phyloP scores from a whole-genome alignment of 768 basidiomycete genomes.

The Sutorius australiensis region DNA sequence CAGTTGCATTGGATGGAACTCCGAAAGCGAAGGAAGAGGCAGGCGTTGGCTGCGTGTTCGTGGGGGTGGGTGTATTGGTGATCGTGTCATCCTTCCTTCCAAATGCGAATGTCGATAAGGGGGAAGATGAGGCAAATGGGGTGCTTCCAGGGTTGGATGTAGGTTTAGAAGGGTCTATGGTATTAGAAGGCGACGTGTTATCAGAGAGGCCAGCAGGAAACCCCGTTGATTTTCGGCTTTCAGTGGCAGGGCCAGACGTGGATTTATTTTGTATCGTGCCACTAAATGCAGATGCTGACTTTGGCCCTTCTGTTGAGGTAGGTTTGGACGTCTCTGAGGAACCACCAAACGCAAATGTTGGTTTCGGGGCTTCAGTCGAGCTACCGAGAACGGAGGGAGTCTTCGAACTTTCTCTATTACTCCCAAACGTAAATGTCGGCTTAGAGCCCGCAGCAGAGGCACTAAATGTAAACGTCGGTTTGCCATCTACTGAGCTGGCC shows the following conservation, averaged over 20 bases:
- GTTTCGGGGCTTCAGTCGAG: conserved; percentile 6
- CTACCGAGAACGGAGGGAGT: conserved; percentile 1
- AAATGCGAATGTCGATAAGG: conserved; percentile 13
- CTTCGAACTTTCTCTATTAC: conserved; percentile 3
- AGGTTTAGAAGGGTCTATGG: conserved; percentile 2
- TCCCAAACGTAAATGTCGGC: conserved; percentile 10
- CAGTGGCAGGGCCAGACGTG: background rate
- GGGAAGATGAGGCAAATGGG: conserved; percentile 4
- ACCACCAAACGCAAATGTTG: conserved; percentile 7
- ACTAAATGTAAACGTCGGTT: conserved; percentile 14
- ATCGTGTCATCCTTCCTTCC: conserved; percentile 17
- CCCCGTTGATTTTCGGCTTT: background rate
- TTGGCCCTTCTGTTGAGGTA: conserved; percentile 1
- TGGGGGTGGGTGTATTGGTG: conserved; percentile 2
- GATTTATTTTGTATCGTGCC: background rate
- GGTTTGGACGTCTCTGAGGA: conserved; percentile 7
- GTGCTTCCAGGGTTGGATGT: conserved; percentile 1
- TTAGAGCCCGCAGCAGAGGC: conserved; percentile 12
- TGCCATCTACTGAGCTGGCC: conserved; percentile 6
- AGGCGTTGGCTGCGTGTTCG: conserved; percentile 26
- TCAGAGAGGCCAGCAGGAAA: background rate
- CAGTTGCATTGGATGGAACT: conserved; percentile 5
- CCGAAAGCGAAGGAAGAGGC: conserved; percentile 22
- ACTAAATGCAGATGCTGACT: conserved; percentile 1
- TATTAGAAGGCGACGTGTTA: background rate